phyloP scores from a whole-genome alignment of 1,284 basidiomycete genomes.

The Apiotrichum sp. region DNA sequence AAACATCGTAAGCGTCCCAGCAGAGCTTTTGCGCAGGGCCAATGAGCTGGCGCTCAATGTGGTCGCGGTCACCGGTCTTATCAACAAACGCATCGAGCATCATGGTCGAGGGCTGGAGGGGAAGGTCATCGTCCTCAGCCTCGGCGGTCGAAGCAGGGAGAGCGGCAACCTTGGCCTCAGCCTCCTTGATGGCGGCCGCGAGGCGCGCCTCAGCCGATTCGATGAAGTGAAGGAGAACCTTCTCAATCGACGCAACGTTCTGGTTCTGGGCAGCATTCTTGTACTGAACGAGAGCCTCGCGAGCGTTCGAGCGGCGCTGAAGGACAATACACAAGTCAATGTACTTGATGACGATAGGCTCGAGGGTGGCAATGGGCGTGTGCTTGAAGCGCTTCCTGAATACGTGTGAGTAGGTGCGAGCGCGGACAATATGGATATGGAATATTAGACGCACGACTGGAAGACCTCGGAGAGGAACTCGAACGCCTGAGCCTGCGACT shows the following conservation, averaged over 20 bases:
- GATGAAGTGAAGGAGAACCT: slow-evolving; percentile 85
- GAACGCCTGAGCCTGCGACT: slow-evolving; percentile 46
- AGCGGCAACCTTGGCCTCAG: slow-evolving; percentile 69
- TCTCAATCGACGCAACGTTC: slow-evolving; percentile 84
- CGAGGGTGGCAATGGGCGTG: slow-evolving; percentile 79
- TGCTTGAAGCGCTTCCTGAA: slow-evolving; percentile 78
- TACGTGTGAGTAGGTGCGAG: neutral
- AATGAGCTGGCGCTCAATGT: slow-evolving; percentile 90
- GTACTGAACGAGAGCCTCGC: slow-evolving; percentile 87
- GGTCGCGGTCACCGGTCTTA: slow-evolving; percentile 73
- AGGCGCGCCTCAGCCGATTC: slow-evolving; percentile 82
- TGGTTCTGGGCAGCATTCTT: slow-evolving; percentile 95
- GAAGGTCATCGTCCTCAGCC: slow-evolving; percentile 39
- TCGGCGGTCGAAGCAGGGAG: slow-evolving; percentile 58
- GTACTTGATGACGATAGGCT: slow-evolving; percentile 83
- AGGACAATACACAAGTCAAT: slow-evolving; percentile 94
- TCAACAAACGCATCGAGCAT: slow-evolving; percentile 44
- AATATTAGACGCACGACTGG: slow-evolving; percentile 35
- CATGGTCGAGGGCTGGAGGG: slow-evolving; percentile 43
- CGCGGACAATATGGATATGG: no score
- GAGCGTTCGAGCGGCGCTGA: slow-evolving; percentile 86
- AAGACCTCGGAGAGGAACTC: slow-evolving; percentile 47
- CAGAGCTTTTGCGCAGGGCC: slow-evolving; percentile 97
- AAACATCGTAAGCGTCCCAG: slow-evolving; percentile 97
- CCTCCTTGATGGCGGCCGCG: slow-evolving; percentile 71